Conservation (phyloP, 352 stramenopile species). For the Phytophthora gonapodyides region DNA sequence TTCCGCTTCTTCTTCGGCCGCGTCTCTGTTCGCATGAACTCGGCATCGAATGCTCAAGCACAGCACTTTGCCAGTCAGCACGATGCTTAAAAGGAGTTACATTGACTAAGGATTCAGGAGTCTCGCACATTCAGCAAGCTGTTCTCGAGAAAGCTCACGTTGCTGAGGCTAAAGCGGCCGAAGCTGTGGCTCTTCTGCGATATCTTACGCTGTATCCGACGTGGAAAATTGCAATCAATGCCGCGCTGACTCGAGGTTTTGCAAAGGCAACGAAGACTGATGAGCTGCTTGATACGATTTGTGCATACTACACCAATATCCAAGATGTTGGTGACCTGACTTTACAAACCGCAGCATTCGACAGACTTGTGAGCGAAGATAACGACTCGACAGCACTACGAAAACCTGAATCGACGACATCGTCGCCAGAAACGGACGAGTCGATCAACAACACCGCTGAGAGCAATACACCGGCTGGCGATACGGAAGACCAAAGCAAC, state of each 20-base stretch:
- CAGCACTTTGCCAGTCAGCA: slow-evolving; percentile 60
- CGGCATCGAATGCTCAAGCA: slow-evolving; percentile 72
- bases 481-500: slow-evolving; percentile 29
- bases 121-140: slow-evolving; percentile 34
- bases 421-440: slow-evolving; percentile 66
- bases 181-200: slow-evolving; percentile 65
- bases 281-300: slow-evolving; percentile 68
- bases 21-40: slow-evolving; percentile 83
- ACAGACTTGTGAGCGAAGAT: not conserved
- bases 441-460: slow-evolving; percentile 21
- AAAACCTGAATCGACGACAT: slow-evolving; percentile 61
- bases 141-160: slow-evolving; percentile 59
- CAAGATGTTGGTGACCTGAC: slow-evolving; percentile 15
- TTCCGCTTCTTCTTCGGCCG: slow-evolving; percentile 65
- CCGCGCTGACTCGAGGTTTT: slow-evolving; percentile 58
- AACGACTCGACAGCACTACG: slow-evolving; percentile 35
- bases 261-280: slow-evolving; percentile 50
- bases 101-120: slow-evolving; percentile 35
- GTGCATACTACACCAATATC: slow-evolving; percentile 66
- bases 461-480: slow-evolving; percentile 17
- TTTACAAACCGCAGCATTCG: slow-evolving; percentile 6
- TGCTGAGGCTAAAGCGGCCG: slow-evolving; percentile 59
- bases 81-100: slow-evolving; percentile 68
- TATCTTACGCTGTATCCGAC: slow-evolving; percentile 79
- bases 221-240: slow-evolving; percentile 83